Conservation (phyloP, 208 protist species). For the Acanthamoeba castellanii region DNA sequence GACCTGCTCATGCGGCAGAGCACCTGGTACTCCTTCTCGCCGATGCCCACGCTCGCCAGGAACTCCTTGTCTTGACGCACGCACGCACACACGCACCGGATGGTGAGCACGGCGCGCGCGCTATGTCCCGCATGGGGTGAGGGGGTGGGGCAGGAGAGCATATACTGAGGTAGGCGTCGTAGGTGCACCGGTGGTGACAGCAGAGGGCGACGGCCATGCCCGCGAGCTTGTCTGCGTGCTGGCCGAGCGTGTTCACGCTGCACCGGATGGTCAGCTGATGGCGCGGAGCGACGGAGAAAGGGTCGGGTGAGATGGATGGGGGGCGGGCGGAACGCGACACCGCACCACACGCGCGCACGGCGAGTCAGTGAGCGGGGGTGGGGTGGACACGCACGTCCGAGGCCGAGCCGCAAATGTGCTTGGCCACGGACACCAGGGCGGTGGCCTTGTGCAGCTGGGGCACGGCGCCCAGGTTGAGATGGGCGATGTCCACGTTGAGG, state of each 20-base stretch:
- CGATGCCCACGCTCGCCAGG: background rate
- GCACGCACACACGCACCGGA: too few relatives aligned
- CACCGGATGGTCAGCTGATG: background rate
- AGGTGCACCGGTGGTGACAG: slow-evolving; percentile 36
- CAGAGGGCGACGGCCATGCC: slow-evolving; percentile 39
- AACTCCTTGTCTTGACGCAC: slow-evolving; percentile 19
- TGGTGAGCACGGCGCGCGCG: too few relatives aligned
- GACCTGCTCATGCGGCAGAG: background rate
- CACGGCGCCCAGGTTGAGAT: slow-evolving; percentile 10
- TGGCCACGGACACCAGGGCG: slow-evolving; percentile 9
- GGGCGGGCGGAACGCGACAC: background rate
- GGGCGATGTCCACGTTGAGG: slow-evolving; percentile 11
- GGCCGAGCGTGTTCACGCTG: background rate
- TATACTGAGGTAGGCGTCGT: background rate
- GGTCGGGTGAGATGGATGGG: background rate
- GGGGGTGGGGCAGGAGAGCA: too few relatives aligned
- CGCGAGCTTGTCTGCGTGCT: background rate
- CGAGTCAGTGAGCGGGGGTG: too few relatives aligned
- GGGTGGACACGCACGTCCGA: background rate
- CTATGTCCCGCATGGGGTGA: too few relatives aligned
- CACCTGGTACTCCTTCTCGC: background rate
- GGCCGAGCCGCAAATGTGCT: slow-evolving; percentile 18
- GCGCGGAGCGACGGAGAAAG: background rate
- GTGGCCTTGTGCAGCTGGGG: background rate
- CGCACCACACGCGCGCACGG: too few relatives aligned